Percentiles rank a stretch among this genome's conserved stretches.
Evolutionary conservation across 164 flowering plant species (phyloP).

Genomic region (Vitis vinifera): DNA sequence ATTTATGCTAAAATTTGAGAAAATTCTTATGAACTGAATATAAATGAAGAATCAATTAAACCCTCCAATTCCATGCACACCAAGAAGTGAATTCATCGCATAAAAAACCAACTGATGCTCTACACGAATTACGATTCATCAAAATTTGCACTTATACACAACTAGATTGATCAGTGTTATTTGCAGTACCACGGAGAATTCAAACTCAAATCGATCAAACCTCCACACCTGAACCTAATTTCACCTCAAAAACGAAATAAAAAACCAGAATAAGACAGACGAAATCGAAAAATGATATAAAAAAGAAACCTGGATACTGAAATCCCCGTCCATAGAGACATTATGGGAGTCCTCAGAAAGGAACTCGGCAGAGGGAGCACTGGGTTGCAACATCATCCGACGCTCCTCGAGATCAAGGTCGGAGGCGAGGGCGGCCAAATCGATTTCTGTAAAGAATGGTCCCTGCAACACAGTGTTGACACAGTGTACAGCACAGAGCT

Average conservation of each 20-base stretch:
- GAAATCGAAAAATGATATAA: neutral
- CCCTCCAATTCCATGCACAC: too few species aligned
- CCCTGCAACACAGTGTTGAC: conserved; percentile 96
- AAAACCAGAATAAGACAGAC: neutral
- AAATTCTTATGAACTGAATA: too few species aligned
- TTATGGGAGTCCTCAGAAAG: conserved; percentile 77
- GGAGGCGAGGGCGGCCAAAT: conserved; percentile 92
- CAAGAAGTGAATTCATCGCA: too few species aligned
- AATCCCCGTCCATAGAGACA: conserved; percentile 91
- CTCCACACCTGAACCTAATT: too few species aligned
- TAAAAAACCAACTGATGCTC: too few species aligned
- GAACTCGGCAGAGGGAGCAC: conserved; percentile 34
- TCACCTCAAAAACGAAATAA: neutral
- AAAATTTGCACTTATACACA: too few species aligned
- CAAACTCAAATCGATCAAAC: too few species aligned
- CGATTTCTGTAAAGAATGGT: conserved; percentile 92
- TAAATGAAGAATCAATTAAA: too few species aligned
- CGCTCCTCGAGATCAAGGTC: conserved; percentile 90
- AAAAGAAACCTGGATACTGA: conserved; percentile 82
- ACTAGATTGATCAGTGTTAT: too few species aligned
- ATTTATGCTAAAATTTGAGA: too few species aligned
- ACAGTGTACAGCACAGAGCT: conserved; percentile 96
- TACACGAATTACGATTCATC: too few species aligned
- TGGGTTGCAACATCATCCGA: conserved; percentile 72
- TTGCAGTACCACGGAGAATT: too few species aligned